Conservation (phyloP, 2,329 filamentous ascomycete species). For the Pseudogymnoascus sp. region DNA sequence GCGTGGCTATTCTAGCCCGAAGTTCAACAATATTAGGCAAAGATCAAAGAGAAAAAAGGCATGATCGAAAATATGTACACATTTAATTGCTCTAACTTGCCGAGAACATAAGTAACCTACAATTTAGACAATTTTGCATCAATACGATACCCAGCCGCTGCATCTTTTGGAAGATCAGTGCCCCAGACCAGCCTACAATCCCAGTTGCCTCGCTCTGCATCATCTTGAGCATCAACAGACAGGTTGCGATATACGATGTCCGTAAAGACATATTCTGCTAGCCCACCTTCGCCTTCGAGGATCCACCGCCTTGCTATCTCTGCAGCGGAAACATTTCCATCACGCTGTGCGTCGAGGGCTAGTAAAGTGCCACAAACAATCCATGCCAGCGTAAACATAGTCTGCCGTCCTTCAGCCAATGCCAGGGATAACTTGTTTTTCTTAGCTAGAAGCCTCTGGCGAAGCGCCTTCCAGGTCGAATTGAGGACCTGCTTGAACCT, state of each 20-base stretch:
- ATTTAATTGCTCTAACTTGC: background rate
- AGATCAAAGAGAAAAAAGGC: background rate
- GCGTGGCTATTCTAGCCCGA: background rate
- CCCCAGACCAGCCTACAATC: constrained; percentile 28
- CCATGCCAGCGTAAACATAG: constrained; percentile 30
- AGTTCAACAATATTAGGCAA: background rate
- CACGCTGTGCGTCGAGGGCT: constrained; percentile 30
- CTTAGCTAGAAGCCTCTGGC: background rate
- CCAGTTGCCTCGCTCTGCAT: constrained; percentile 19
- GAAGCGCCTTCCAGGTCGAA: background rate
- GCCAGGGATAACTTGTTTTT: constrained; percentile 14
- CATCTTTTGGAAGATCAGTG: constrained; percentile 20
- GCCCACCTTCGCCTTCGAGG: constrained; percentile 23
- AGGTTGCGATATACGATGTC: constrained; percentile 18
- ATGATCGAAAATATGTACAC: background rate
- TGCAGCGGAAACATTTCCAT: constrained; percentile 25
- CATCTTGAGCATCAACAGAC: constrained; percentile 1
- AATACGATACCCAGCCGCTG: constrained; percentile 15
- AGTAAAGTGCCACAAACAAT: constrained; percentile 30
- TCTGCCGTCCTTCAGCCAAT: constrained; percentile 24
- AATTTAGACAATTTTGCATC: constrained; percentile 2
- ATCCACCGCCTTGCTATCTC: constrained; percentile 33
- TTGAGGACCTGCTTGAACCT: constrained; percentile 9
- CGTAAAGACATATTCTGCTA: constrained; percentile 25
- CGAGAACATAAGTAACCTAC: background rate